These are phyloP conservation scores for Williopsis jadinii DNA, from an alignment of 1,139 yeast species.

Conservation along the genomic window DNA sequence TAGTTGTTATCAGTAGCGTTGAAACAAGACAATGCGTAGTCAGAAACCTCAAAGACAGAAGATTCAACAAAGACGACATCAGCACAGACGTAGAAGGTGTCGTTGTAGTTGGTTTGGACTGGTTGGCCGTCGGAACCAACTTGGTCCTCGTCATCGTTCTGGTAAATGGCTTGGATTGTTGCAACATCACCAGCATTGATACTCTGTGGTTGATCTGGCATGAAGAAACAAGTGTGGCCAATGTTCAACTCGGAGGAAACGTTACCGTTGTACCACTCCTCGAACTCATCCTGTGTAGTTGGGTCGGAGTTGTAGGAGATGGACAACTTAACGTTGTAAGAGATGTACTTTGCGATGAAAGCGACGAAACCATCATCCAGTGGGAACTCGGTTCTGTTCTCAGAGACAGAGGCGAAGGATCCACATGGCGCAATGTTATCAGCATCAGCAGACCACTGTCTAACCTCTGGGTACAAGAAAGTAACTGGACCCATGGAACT, in stretches of 20 bases:
- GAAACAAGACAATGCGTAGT: slow-evolving; percentile 30
- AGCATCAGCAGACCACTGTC: slow-evolving; percentile 35
- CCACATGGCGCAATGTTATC: slow-evolving; percentile 39
- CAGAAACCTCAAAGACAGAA: slow-evolving; percentile 27
- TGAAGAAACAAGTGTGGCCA: slow-evolving; percentile 35
- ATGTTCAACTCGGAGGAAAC: slow-evolving; percentile 30
- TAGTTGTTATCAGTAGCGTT: slow-evolving; percentile 31
- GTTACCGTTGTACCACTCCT: slow-evolving; percentile 31
- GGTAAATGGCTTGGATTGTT: slow-evolving; percentile 33
- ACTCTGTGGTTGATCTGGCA: slow-evolving; percentile 32
- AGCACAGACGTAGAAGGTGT: slow-evolving; percentile 34
- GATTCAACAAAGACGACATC: slow-evolving; percentile 33
- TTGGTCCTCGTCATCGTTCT: slow-evolving; percentile 30
- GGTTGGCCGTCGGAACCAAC: slow-evolving; percentile 15
- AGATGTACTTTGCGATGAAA: slow-evolving; percentile 31
- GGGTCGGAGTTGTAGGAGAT: slow-evolving; percentile 33
- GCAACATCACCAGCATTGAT: slow-evolving; percentile 31
- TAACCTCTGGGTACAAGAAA: slow-evolving; percentile 32
- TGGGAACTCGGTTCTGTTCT: slow-evolving; percentile 34
- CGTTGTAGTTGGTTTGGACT: slow-evolving; percentile 16
- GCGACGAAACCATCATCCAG: slow-evolving; percentile 36
- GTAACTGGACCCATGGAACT: slow-evolving; percentile 37
- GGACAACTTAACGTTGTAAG: slow-evolving; percentile 30
- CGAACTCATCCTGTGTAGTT: slow-evolving; percentile 30
- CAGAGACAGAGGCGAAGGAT: slow-evolving; percentile 24